A percentile compares a stretch with the other conserved stretches of the same genome.
These are phyloP conservation scores for Melanogaster broomeanus DNA, from an alignment of 768 basidiomycete species.

Conservation along the genomic window DNA sequence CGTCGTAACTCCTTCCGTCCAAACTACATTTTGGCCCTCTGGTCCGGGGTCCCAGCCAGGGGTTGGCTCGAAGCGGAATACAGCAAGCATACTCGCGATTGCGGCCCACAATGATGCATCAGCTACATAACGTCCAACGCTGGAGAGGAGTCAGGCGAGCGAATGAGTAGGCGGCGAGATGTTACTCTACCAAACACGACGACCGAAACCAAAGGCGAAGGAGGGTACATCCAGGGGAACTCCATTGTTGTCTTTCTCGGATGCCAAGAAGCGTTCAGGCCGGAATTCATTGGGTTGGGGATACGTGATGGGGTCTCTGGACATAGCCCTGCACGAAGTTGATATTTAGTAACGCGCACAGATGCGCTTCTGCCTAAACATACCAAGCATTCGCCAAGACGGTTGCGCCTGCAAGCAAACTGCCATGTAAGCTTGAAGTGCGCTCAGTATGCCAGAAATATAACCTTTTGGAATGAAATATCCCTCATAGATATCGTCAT, in stretches of 20 bases:
- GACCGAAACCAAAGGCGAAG: slow-evolving; percentile 39
- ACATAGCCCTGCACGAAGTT: slow-evolving; percentile 26
- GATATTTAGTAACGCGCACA: background rate
- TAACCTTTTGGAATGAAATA: slow-evolving; percentile 47
- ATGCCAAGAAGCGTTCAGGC: slow-evolving; percentile 32
- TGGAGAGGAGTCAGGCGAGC: slow-evolving; percentile 8
- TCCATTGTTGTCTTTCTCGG: background rate
- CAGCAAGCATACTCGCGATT: slow-evolving; percentile 8
- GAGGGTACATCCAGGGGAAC: background rate
- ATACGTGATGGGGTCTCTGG: slow-evolving; percentile 35
- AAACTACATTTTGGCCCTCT: slow-evolving; percentile 6
- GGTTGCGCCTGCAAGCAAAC: background rate
- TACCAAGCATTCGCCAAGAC: slow-evolving; percentile 5
- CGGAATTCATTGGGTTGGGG: slow-evolving; percentile 34
- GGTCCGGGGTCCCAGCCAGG: slow-evolving; percentile 1
- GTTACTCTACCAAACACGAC: slow-evolving; percentile 23
- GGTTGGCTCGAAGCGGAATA: slow-evolving; percentile 4
- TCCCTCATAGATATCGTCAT: slow-evolving; percentile 42
- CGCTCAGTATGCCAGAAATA: background rate
- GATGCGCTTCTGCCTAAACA: background rate
- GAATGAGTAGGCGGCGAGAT: background rate
- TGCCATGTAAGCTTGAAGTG: background rate
- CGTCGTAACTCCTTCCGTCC: slow-evolving; percentile 12
- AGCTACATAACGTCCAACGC: slow-evolving; percentile 41
- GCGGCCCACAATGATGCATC: slow-evolving; percentile 33